Percentiles rank a stretch among this genome's conserved stretches.
These are phyloP conservation scores for Actinomortierella ambigua DNA, from an alignment of 371 early-diverging fungal species.

Conservation along the genomic window DNA sequence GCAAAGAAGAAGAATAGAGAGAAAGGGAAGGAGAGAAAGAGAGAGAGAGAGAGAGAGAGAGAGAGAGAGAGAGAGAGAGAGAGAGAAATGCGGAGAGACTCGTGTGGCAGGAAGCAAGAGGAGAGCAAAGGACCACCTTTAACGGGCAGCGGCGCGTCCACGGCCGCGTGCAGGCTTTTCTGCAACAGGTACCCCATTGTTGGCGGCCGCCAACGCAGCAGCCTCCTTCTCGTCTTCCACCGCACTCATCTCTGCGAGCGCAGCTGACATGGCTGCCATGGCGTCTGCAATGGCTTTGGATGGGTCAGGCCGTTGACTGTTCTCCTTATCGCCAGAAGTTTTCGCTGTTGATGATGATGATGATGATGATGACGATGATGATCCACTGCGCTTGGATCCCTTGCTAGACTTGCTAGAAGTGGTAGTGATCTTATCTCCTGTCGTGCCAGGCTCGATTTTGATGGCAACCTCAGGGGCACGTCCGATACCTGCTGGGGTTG, in stretches of 20 bases:
- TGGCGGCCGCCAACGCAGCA: background rate
- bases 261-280: constrained; percentile 44
- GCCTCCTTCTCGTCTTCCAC: constrained; percentile 31
- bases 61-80: too few species aligned
- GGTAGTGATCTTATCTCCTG: constrained; percentile 33
- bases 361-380: constrained; percentile 9
- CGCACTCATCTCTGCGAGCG: constrained; percentile 33
- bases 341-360: background rate
- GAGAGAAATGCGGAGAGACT: too few species aligned
- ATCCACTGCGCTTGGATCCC: constrained; percentile 7
- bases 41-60: too few species aligned
- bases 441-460: constrained; percentile 7
- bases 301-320: constrained; percentile 6
- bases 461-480: constrained; percentile 1
- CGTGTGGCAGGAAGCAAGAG: too few species aligned
- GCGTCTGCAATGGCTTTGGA: constrained; percentile 36
- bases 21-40: too few species aligned
- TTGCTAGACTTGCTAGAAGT: constrained; percentile 19
- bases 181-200: too few species aligned
- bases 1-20: too few species aligned
- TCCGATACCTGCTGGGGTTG: constrained; percentile 7
- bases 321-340: constrained; percentile 11
- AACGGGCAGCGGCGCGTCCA: too few species aligned
- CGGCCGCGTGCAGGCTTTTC: too few species aligned
- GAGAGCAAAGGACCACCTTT: too few species aligned